Base-by-base conservation (phyloP, 139 green algal genomes). In the Chara braunii region DNA sequence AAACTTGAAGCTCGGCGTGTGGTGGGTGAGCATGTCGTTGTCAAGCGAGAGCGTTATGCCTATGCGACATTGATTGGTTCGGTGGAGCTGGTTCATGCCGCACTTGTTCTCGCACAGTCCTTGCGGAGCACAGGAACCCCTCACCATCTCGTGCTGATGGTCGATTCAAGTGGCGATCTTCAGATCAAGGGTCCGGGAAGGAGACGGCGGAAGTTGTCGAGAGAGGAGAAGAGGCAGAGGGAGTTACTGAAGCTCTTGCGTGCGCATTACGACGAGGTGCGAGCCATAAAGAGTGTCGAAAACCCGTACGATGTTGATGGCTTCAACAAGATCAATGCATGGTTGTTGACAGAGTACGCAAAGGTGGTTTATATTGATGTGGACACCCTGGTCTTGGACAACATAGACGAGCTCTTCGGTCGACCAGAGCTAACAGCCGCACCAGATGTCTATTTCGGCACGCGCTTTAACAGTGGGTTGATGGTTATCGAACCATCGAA, bases 311-410 rank as follows among this genome's bases (percentile, higher is more conserved):
- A n/a, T 2, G 53, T 68, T 2, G 66, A 72, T 34, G 63, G 63
- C 9, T 72, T 72, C 63, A 72, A 24, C 3, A 72, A 72, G 29
- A 52, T 72, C 2, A 72, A 72, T 28, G 63, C 63, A 44, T 72
- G 63, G 63, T 34, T 63, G 55, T 26, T 72, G 12, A 50, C 23
- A 1, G 63, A 72, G 24, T 72, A 72, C 43, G 53, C 30, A 32
- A 72, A 72, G 42, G 56, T 72, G 28, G 28, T 72, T 0, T 72
- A 72, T 11, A 72, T 72, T 35, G 63, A 72, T n/a, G 63, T 72
- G 2, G 63, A 72, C 40, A 72, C 63, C 12, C 53, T 72, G 31
- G 42, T 72, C 32, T 34, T 72, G 8, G 51, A 52, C 22, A 72
- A 72, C 29, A 37, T 72, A 31, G 63, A 72, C 42, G 53, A 72